Evolutionary conservation across 2,329 filamentous ascomycete species (phyloP), one percentile per base, ranked within the genome.

Genomic region (Tolypocladium tropicale): DNA sequence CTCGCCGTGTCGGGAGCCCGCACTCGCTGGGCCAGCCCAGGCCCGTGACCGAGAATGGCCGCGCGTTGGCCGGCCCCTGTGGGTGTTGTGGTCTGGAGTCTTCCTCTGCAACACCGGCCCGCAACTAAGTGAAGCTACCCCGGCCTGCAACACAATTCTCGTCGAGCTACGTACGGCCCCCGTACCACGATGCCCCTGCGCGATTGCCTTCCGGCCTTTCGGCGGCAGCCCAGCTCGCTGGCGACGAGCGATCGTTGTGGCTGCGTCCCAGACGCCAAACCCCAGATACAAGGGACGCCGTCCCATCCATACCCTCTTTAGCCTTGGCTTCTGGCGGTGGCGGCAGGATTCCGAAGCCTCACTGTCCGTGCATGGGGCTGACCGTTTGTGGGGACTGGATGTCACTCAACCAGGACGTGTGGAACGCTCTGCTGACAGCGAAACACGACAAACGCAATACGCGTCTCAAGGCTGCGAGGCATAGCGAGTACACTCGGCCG

Each of bases 321-420:
- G 54, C 54, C 56, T 59, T 61, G 60, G 56, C 57, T 59, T 53
- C 57, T 57, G 55, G 56, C 54, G 48, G 57, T 60, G 59, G 60
- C 57, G 58, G 54, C 54, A 54, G 53, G 53, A 52, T 52, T 52
- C 50, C 59, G 60, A 60, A 59, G 58, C 60, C 60, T 60, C 55
- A 56, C 50, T 37, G 53, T 49, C 55, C 54, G 36, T 39, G 53
- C 55, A 46, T 55, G 57, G 58, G 51, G 60, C 55, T 58, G 56
- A 57, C 48, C 51, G 56, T 58, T 59, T 53, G 64, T 61, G 61
- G 57, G 56, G 56, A 49, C 54, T 41, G 50, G 34, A 52, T 33
- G 39, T 52, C 23, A 50, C 28, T 50, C 46, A 28, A 12, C 46
- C 33, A 28, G 14, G 12, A 6, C 46, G 18, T 33, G 4, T 50